Evolutionary conservation across 495 filamentous ascomycete species (phyloP), one percentile per base, ranked within the genome.

Genomic region (Bacidia gigantensis): DNA sequence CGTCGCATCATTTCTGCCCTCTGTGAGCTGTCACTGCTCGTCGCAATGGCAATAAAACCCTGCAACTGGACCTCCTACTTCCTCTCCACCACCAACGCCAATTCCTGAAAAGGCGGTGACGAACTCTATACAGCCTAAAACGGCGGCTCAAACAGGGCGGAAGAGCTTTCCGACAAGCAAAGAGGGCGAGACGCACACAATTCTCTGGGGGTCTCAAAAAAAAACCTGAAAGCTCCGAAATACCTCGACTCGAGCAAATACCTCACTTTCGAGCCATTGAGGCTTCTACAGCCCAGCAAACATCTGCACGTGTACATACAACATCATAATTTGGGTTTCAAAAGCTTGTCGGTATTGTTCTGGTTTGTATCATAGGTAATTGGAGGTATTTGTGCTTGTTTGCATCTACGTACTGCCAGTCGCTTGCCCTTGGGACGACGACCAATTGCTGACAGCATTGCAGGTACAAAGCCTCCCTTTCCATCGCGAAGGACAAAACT

Each of bases 71-170:
- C 17, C n/a, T 47, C 21, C 12, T 24, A 22, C 44, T 18, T 26
- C 21, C 44, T 47, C 21, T 22, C 44, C 17, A 47, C 44, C 44
- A 47, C 18, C 14, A 21, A 22, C 21, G 22, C n/a, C 43, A 50
- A 39, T 21, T 46, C 46, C 17, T 29, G n/a, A 52, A 58, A 56
- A 52, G 49, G 56, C 52, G 52, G 52, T 52, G 46, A 58, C 52
- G 39, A 51, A 54, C 11, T 51, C 44, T 46, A 58, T 51, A 38
- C 47, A 35, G 29, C 32, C 51, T 39, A 44, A 32, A 45, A 11
- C 22, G 5, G 47, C 56, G 56, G 51, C 24, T 53, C 52, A n/a
- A 51, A 11, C 17, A 10, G 17, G 17, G 23, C n/a, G 24, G 0
- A 29, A 42, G 38, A 3, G 35, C 49, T 43, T 43, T n/a, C 39